These are phyloP conservation scores for Pelargonium citronellum DNA, from an alignment of 441 rosid genomes.

Conservation along the genomic window DNA sequence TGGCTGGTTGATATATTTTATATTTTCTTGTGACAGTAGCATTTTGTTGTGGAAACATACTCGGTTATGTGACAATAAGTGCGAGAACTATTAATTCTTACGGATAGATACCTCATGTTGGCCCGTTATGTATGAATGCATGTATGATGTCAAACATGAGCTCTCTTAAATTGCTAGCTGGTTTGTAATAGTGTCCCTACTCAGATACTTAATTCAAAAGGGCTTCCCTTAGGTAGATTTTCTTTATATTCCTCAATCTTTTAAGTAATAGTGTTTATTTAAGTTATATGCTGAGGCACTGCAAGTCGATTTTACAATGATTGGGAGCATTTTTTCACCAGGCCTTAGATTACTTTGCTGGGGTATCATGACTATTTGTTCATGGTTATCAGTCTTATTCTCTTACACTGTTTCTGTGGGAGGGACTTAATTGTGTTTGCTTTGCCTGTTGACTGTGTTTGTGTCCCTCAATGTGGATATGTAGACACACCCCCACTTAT, in stretches of 20 bases:
- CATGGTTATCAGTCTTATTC: neutral
- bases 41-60: neutral
- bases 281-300: neutral
- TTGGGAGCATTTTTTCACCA: neutral
- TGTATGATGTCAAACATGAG: neutral
- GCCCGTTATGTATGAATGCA: neutral
- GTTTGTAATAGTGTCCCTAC: neutral
- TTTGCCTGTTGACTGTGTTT: neutral
- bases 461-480: neutral
- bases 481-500: neutral
- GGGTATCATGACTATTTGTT: neutral
- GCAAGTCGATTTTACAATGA: neutral
- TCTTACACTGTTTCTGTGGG: neutral
- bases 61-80: neutral
- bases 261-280: neutral
- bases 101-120: neutral
- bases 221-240: neutral
- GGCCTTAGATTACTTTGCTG: neutral
- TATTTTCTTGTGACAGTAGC: constrained; percentile 6
- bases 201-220: neutral
- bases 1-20: constrained; percentile 3
- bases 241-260: neutral
- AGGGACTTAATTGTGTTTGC: neutral
- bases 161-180: neutral
- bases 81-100: neutral